A percentile compares a stretch with the other conserved stretches of the same genome.
Conservation (phyloP, 495 filamentous ascomycete species). For the Clavariopsis aquatica region DNA sequence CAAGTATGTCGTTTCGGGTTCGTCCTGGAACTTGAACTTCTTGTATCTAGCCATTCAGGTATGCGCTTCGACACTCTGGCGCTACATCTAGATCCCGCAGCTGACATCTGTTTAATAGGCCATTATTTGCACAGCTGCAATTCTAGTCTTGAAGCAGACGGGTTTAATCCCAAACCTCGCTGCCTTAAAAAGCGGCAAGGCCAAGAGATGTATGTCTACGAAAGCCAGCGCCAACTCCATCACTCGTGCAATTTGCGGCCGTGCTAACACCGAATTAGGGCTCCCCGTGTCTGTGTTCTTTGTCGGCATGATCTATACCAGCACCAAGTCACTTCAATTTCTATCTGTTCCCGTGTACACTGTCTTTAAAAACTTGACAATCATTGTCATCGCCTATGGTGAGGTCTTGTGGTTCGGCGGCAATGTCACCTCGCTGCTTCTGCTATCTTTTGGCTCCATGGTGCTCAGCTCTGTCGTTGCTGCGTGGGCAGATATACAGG, state of each 20-base stretch:
- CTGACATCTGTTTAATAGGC: conserved; percentile 4
- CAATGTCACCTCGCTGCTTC: conserved; percentile 80
- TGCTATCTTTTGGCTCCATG: conserved; percentile 98
- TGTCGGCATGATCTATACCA: conserved; percentile 98
- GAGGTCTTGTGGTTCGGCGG: conserved; percentile 99
- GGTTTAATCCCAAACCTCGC: conserved; percentile 9
- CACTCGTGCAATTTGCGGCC: conserved; percentile 6
- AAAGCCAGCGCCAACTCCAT: background rate
- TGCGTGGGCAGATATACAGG: conserved; percentile 95
- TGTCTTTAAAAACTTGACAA: conserved; percentile 99
- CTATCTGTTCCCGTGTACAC: conserved; percentile 97
- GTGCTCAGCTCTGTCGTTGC: conserved; percentile 90
- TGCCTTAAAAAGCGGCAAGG: conserved; percentile 5
- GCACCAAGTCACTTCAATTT: conserved; percentile 92
- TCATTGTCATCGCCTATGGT: conserved; percentile 96
- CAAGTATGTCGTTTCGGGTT: conserved; percentile 10
- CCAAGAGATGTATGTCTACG: conserved; percentile 10
- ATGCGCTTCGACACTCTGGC: background rate
- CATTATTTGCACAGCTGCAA: conserved; percentile 12
- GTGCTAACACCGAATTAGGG: conserved; percentile 56
- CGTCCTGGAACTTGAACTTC: conserved; percentile 12
- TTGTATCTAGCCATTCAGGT: conserved; percentile 12
- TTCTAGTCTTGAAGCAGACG: conserved; percentile 12
- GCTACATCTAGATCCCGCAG: background rate
- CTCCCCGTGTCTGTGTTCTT: conserved; percentile 94